Conservation (phyloP, 805 yeast species). For the Yamadazyma paraphyllophila region DNA sequence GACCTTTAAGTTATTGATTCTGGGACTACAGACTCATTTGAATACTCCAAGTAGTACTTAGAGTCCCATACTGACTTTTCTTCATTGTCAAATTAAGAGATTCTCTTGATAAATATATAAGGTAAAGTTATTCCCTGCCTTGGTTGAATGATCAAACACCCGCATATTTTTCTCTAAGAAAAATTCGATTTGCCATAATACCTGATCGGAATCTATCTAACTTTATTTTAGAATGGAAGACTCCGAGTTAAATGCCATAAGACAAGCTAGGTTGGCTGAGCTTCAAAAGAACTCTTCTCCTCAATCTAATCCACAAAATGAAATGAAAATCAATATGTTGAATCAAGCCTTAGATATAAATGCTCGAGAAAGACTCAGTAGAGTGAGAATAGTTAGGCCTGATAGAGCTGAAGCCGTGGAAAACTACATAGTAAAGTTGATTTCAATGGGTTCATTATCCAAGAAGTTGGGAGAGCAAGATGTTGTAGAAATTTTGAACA, state of each 20-base stretch:
- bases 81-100: too few relatives aligned
- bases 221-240: constrained; percentile 64
- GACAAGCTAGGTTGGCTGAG: constrained; percentile 90
- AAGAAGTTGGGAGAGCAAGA: constrained; percentile 78
- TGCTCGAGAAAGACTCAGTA: constrained; percentile 83
- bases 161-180: constrained; percentile 1
- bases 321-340: constrained; percentile 42
- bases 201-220: neutral
- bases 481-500: constrained; percentile 78
- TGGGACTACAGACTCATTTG: too few relatives aligned
- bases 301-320: constrained; percentile 27
- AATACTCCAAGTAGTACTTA: too few relatives aligned
- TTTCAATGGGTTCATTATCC: constrained; percentile 71
- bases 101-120: neutral
- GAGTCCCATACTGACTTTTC: too few relatives aligned
- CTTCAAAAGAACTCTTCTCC: constrained; percentile 53
- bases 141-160: neutral
- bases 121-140: neutral
- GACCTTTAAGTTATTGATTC: too few relatives aligned
- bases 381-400: constrained; percentile 86
- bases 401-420: constrained; percentile 91
- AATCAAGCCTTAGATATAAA: constrained; percentile 74
- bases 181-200: neutral
- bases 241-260: constrained; percentile 80
- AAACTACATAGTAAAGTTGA: constrained; percentile 67